Conservation (phyloP, 352 stramenopile species). For the Globisporangium polare region DNA sequence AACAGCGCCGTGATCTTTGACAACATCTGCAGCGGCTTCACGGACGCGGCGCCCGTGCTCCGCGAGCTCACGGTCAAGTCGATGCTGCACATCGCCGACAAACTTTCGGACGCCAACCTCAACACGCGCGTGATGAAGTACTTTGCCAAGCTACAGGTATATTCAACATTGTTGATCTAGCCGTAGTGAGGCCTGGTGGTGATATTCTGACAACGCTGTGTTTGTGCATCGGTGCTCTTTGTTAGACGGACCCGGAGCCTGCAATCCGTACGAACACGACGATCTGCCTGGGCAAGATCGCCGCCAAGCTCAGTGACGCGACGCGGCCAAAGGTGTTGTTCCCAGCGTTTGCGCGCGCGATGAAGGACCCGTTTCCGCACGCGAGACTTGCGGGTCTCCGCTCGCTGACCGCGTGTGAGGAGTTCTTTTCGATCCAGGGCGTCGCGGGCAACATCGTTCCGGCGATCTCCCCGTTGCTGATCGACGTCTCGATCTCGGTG, state of each 20-base stretch:
- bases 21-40: conserved; percentile 90
- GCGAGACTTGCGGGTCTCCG: conserved; percentile 83
- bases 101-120: conserved; percentile 87
- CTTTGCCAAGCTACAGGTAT: conserved; percentile 88
- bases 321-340: conserved; percentile 89
- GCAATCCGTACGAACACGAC: conserved; percentile 93
- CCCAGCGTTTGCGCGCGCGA: conserved; percentile 77
- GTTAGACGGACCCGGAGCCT: conserved; percentile 81
- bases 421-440: conserved; percentile 72
- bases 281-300: conserved; percentile 90
- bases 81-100: conserved; percentile 90
- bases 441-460: conserved; percentile 72
- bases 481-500: conserved; percentile 79
- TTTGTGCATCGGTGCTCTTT: not conserved
- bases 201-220: not conserved
- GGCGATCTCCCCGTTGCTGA: conserved; percentile 67
- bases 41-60: conserved; percentile 81
- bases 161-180: not conserved
- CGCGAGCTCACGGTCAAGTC: conserved; percentile 91
- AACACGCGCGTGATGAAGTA: conserved; percentile 93
- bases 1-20: conserved; percentile 90
- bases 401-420: conserved; percentile 76
- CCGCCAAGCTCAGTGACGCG: conserved; percentile 78
- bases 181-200: not conserved
- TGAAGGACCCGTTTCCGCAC: conserved; percentile 88